Conservation (phyloP, 805 yeast genomes). For the Zygosaccharomyces rouxii region DNA sequence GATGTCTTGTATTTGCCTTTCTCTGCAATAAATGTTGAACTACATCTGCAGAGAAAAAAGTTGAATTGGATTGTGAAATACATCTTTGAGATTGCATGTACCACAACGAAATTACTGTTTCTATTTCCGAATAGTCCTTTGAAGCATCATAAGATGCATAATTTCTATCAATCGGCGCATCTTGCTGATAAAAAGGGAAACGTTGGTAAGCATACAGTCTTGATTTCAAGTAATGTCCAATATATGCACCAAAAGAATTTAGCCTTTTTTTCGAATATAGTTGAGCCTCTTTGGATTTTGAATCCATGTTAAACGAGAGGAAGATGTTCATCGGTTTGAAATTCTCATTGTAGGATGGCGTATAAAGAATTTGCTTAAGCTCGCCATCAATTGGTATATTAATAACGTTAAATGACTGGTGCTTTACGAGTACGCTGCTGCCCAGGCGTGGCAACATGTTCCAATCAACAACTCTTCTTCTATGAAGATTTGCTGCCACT, state of each 20-base stretch:
- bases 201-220: slow-evolving; percentile 22
- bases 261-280: slow-evolving; percentile 21
- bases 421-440: slow-evolving; percentile 16
- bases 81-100: slow-evolving; percentile 22
- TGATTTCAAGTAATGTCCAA: slow-evolving; percentile 20
- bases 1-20: slow-evolving; percentile 15
- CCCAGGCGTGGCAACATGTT: slow-evolving; percentile 25
- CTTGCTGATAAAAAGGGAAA: slow-evolving; percentile 18
- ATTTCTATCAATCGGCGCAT: slow-evolving; percentile 10
- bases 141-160: slow-evolving; percentile 14
- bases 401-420: slow-evolving; percentile 23
- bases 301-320: slow-evolving; percentile 24
- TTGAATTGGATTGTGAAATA: slow-evolving; percentile 25
- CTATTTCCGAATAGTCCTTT: slow-evolving; percentile 22
- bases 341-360: slow-evolving; percentile 24
- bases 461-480: slow-evolving; percentile 25
- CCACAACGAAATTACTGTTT: slow-evolving; percentile 27
- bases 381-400: slow-evolving; percentile 25
- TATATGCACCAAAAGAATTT: slow-evolving; percentile 20
- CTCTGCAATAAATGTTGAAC: slow-evolving; percentile 22
- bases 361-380: slow-evolving; percentile 24
- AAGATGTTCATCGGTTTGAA: slow-evolving; percentile 27
- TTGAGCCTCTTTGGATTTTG: slow-evolving; percentile 21
- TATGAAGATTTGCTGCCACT: slow-evolving; percentile 13
- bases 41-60: slow-evolving; percentile 27